Base-by-base conservation (phyloP, 257 asterid species). In the Leonotis leonurus region DNA sequence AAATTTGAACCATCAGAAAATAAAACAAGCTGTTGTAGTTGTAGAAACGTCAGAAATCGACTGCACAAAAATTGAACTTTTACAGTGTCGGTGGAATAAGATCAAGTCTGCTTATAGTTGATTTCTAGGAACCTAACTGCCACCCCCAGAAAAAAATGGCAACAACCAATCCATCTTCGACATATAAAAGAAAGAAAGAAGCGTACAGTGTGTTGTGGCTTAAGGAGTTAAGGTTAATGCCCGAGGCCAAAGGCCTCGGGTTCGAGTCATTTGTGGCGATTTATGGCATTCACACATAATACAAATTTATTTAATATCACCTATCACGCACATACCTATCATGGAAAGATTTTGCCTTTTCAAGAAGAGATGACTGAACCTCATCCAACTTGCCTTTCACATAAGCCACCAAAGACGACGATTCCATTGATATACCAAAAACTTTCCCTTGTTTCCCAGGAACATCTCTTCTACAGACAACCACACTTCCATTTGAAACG, bases 361-460 rank as follows among this genome's bases (percentile, higher is more conserved):
- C 85, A 76, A 92, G 81, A 71, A 89, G 84, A 57, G 96, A 80
- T 54, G 87, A 79, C 65, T 89, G 97, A 51, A 92, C 86, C 80
- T 89, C 96, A 48, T 79, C 81, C 83, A 93, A 68, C 67, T 82
- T 73, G 70, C 65, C 75, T 69, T 79, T 87, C 54, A 89, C 72
- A 48, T 78, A 92, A 68, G 81, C 77, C 65, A 83, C 87, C 75
- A 92, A 76, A 69, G 78, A 59, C 44, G 97, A 85, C 8, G 94
- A 49, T 62, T 89, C 94, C 95, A 86, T 92, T 24, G 97, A 85
- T 81, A 92, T 85, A 24, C 99, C 99, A 61, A 85, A 89, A 52
- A 78, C 90, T 78, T 92, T 92, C 56, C 97, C 99, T 73, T 92
- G 89, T 79, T 92, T 92, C 59, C 96, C 97, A 45, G 97, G 96